Evolutionary conservation across 2,329 filamentous ascomycete genomes (phyloP), one percentile per base, ranked within the genome.

Genomic region (Fusarium nisikadoi): DNA sequence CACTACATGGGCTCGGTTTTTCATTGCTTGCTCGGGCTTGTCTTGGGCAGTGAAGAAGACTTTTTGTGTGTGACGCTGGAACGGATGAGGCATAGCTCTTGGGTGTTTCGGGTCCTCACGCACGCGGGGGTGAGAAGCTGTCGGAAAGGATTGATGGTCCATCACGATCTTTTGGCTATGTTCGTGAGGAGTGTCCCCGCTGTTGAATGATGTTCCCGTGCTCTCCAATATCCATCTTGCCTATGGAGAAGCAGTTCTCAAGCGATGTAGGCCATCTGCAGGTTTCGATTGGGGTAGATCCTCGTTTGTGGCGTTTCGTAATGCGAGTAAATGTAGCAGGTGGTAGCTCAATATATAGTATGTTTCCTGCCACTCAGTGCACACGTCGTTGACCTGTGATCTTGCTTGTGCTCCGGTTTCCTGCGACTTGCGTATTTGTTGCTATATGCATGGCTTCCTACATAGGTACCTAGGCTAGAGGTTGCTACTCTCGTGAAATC

Each of bases 21-120:
- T 81, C 80, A 80, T 81, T 81, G 67, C 79, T 77, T 63, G 25
- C 71, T 73, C 68, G 39, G 78, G 79, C 78, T 80, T 77, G 79
- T 27, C 71, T 75, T 72, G 64, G 71, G 76, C 43, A 7, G 79
- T 79, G 79, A 80, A 74, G 80, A 81, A 81, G 80, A 78, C 20
- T 6, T 5, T 20, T 13, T 29, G 27, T 19, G 8, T 38, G 25
- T 42, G 45, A 63, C 14, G 10, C 20, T 20, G 14, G 3, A 19
- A 8, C 20, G n/a, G 7, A 23, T 16, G 7, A 45, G 14, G 19
- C 16, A 59, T 3, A 13, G 13, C 20, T 8, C 5, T 19, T 5
- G 8, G 8, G 17, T 25, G 12, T 11, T 35, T 35, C 6, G 17
- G 12, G 7, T 14, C 14, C 6, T 49, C 8, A 6, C 8, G n/a